phyloP scores from a whole-genome alignment of 768 basidiomycete genomes.

The Xerocomus brunneocitrinus region DNA sequence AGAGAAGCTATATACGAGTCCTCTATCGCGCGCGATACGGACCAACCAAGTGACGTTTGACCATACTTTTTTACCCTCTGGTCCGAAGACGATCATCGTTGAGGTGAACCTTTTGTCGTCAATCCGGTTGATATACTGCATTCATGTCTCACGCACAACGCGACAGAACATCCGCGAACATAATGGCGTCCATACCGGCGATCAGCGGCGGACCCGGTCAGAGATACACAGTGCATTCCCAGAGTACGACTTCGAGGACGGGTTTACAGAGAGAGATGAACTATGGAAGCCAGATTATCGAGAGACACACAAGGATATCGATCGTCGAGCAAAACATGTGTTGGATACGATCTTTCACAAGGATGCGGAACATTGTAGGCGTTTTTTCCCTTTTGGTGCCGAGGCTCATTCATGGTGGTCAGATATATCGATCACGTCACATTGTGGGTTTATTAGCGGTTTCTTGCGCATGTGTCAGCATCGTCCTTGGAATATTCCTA shows the following conservation, averaged over 20 bases:
- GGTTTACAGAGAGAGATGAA: conserved; percentile 57
- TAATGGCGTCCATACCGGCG: conserved; percentile 66
- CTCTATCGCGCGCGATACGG: conserved; percentile 55
- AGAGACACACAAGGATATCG: conserved; percentile 28
- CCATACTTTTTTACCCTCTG: conserved; percentile 25
- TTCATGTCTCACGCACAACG: not conserved
- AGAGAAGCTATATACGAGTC: conserved; percentile 33
- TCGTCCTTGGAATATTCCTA: conserved; percentile 43
- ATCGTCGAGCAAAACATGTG: conserved; percentile 46
- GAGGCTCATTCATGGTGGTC: not conserved
- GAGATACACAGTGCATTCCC: conserved; percentile 42
- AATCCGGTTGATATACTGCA: not conserved
- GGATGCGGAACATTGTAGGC: conserved; percentile 41
- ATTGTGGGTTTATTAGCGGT: conserved; percentile 58
- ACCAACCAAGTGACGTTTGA: conserved; percentile 54
- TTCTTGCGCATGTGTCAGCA: conserved; percentile 48
- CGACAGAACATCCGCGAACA: conserved; percentile 64
- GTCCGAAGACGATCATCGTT: conserved; percentile 38
- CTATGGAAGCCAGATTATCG: conserved; percentile 43
- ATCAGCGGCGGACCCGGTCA: conserved; percentile 50
- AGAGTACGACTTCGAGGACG: conserved; percentile 47
- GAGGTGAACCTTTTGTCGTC: conserved; percentile 41
- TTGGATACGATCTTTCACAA: conserved; percentile 51
- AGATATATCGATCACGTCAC: conserved; percentile 67
- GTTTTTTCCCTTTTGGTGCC: not conserved